A percentile compares a stretch with the other conserved stretches of the same genome.
Conservation (phyloP, 1,284 basidiomycete species). For the Ustilago loliicola region DNA sequence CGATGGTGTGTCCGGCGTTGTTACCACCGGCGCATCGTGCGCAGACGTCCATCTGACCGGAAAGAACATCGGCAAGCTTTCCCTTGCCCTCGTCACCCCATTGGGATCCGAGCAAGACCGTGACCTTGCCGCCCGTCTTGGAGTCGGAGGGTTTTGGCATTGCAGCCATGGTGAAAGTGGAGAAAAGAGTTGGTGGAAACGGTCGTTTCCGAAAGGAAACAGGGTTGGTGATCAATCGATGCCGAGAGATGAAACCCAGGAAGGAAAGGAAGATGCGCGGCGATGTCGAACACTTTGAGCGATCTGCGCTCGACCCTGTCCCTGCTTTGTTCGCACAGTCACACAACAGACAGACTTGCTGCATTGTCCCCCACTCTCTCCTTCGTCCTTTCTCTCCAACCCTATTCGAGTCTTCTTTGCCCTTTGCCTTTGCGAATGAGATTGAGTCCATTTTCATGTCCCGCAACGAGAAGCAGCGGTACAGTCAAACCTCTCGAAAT, state of each 20-base stretch:
- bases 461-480: background rate
- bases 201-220: conserved; percentile 37
- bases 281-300: conserved; percentile 16
- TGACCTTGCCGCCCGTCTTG: conserved; percentile 63
- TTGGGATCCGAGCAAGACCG: conserved; percentile 68
- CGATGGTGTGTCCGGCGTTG: conserved; percentile 98
- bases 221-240: conserved; percentile 59
- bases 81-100: conserved; percentile 71
- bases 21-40: conserved; percentile 97
- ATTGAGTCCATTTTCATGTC: background rate
- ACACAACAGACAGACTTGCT: background rate
- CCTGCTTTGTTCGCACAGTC: conserved; percentile 5
- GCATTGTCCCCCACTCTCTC: background rate
- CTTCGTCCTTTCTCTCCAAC: background rate
- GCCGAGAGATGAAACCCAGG: conserved; percentile 54
- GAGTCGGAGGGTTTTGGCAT: conserved; percentile 67
- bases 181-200: conserved; percentile 5
- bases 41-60: conserved; percentile 87
- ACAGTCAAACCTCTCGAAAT: no score
- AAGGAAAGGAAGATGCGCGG: conserved; percentile 25
- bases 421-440: background rate
- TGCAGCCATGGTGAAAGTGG: conserved; percentile 57
- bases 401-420: conserved; percentile 6
- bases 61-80: conserved; percentile 69
- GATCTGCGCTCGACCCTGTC: conserved; percentile 9